A percentile compares a stretch with the other conserved stretches of the same genome.
Evolutionary conservation across 1,139 yeast species (phyloP).

Genomic region (Pichia sp.): DNA sequence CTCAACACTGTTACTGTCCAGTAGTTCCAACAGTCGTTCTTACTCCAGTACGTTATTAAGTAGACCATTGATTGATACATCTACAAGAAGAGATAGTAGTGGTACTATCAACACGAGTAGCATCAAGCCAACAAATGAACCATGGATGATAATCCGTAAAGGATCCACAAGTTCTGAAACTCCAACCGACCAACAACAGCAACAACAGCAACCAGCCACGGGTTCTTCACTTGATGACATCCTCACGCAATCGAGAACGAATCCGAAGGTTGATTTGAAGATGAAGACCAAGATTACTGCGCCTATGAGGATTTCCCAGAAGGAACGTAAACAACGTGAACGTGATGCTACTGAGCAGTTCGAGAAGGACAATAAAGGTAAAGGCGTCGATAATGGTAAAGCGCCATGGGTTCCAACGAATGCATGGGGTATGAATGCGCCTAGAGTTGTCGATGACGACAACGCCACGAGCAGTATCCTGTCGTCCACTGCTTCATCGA

Average conservation of each 20-base stretch:
- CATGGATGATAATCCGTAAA: slow-evolving; percentile 7
- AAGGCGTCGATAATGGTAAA: not conserved
- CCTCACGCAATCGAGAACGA: slow-evolving; percentile 1
- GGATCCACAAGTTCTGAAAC: not conserved
- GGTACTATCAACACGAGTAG: not conserved
- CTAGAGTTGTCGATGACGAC: slow-evolving; percentile 11
- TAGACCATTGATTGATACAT: not conserved
- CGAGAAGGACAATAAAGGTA: not conserved
- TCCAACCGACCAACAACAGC: not conserved
- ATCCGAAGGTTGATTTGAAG: slow-evolving; percentile 10
- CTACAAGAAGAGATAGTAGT: slow-evolving; percentile 3
- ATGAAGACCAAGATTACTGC: slow-evolving; percentile 3
- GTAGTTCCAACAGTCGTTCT: not conserved
- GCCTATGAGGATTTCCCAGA: slow-evolving; percentile 26
- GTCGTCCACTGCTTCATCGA: not conserved
- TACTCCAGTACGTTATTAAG: slow-evolving; percentile 4
- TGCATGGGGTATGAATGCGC: slow-evolving; percentile 16
- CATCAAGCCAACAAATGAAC: not conserved
- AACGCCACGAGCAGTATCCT: not conserved
- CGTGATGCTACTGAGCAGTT: slow-evolving; percentile 46
- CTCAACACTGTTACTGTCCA: not conserved
- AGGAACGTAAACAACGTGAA: slow-evolving; percentile 26
- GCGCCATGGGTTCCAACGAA: slow-evolving; percentile 9
- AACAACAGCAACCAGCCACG: not conserved
- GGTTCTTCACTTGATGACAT: slow-evolving; percentile 15